phyloP scores from a whole-genome alignment of 441 rosid genomes.

The Gossypium gossypioides region DNA sequence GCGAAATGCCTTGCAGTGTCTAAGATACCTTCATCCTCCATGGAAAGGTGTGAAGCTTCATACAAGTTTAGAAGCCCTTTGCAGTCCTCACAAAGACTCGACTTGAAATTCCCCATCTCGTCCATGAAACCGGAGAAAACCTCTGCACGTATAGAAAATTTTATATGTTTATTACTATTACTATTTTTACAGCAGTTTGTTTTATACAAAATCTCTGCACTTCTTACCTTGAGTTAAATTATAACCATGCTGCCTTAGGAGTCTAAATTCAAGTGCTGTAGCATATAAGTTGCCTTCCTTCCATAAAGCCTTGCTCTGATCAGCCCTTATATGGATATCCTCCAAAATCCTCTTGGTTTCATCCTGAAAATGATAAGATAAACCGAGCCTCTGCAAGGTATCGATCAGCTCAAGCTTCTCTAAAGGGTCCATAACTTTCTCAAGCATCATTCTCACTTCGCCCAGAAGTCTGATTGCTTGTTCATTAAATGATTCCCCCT shows the following conservation, averaged over 20 bases:
- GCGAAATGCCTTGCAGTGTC: constrained; percentile 22
- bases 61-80: constrained; percentile 17
- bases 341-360: not conserved
- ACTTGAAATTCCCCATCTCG: not conserved
- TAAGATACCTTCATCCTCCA: constrained; percentile 19
- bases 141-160: no score
- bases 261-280: not conserved
- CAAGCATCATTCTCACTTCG: not conserved
- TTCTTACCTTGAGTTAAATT: not conserved
- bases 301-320: not conserved
- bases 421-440: not conserved
- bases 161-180: no score
- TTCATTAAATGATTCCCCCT: not conserved
- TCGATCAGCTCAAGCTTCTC: not conserved
- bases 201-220: no score
- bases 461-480: not conserved
- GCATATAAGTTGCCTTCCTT: not conserved
- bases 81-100: not conserved
- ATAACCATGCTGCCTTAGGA: not conserved
- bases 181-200: no score
- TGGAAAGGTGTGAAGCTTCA: constrained; percentile 28
- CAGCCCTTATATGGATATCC: not conserved
- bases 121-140: constrained; percentile 7
- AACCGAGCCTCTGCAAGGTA: not conserved
- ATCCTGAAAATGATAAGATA: not conserved